Evolutionary conservation across 2,329 filamentous ascomycete species (phyloP), one percentile per base, ranked within the genome.

Genomic region (Fusarium nisikadoi): DNA sequence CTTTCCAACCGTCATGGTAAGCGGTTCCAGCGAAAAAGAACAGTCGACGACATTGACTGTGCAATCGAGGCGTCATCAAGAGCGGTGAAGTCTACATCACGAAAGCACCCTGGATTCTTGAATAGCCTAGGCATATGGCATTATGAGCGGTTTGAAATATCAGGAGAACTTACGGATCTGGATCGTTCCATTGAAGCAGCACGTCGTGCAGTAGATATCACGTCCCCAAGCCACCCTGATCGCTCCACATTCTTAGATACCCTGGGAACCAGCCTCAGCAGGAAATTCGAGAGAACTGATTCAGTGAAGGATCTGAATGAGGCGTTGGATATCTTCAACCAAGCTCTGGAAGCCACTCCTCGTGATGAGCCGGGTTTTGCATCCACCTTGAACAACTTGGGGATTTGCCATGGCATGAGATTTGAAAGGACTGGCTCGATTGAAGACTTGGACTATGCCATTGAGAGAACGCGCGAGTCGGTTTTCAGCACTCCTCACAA

Each of bases 331-430:
- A 25, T 35, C 11, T 14, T 50, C 6, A 23, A 14, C 1, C 29
- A 35, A 6, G 12, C 11, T 3, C 11, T 50, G 3, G 11, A 23
- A 5, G 29, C n/a, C 19, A 25, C 46, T 5, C n/a, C 46, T 35
- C n/a, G 16, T 5, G 4, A 14, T 10, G 8, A 1, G 2, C 11
- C 6, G 2, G 3, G 35, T 3, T 25, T 35, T 14, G n/a, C 46
- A 13, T 50, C 46, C 2, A 19, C 17, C 2, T 23, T 23, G 12
- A 50, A 50, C 20, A 50, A 50, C 3, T n/a, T 50, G 6, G 29
- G 29, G 4, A 35, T 50, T 16, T 50, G 46, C 23, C 17, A 50
- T 12, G 46, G 46, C 16, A 50, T 50, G 46, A n/a, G 12, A 35
- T 50, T 50, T 7, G 46, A 33, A 9, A 50, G 46, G 17, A 33